These are phyloP conservation scores for Blastobotrys raffinosifermentans DNA, from an alignment of 1,139 yeast genomes.

Conservation along the genomic window DNA sequence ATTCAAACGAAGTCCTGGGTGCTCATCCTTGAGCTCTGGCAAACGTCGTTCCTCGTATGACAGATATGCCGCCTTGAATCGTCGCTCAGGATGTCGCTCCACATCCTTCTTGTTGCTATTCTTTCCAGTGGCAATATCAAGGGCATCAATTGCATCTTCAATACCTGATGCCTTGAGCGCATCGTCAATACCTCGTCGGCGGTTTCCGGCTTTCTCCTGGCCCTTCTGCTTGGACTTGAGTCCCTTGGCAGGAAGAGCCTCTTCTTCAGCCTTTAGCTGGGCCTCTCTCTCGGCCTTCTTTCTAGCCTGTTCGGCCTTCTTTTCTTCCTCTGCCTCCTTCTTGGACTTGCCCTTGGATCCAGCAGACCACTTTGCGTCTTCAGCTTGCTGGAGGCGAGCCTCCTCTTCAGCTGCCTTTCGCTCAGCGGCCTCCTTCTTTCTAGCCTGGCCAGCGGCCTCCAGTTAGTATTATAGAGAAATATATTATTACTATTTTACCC, in stretches of 20 bases:
- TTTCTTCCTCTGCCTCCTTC: constrained; percentile 47
- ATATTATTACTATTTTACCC: constrained; percentile 6
- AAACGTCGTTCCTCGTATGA: constrained; percentile 68
- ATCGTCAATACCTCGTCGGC: constrained; percentile 58
- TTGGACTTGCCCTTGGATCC: constrained; percentile 72
- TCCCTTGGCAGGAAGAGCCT: constrained; percentile 55
- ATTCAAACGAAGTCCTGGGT: constrained; percentile 74
- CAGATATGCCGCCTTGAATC: constrained; percentile 74
- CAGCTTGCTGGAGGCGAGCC: constrained; percentile 46
- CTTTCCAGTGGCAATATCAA: constrained; percentile 42
- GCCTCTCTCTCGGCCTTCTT: constrained; percentile 41
- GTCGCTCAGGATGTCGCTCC: constrained; percentile 84
- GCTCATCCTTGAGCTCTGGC: constrained; percentile 69
- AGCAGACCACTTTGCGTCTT: constrained; percentile 62
- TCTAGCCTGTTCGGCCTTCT: constrained; percentile 35
- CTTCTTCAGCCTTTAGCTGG: constrained; percentile 57
- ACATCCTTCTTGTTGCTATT: constrained; percentile 47
- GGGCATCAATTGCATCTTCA: constrained; percentile 74
- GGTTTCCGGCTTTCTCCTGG: constrained; percentile 62
- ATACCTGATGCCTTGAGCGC: constrained; percentile 68
- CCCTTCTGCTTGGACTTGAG: constrained; percentile 54
- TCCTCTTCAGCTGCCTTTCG: constrained; percentile 53
- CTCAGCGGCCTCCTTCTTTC: constrained; percentile 61
- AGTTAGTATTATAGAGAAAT: constrained; percentile 7
- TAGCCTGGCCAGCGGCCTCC: constrained; percentile 61